Evolutionary conservation across 2,329 filamentous ascomycete genomes (phyloP), one percentile per base, ranked within the genome.

Genomic region (Davidsoniella virescens): DNA sequence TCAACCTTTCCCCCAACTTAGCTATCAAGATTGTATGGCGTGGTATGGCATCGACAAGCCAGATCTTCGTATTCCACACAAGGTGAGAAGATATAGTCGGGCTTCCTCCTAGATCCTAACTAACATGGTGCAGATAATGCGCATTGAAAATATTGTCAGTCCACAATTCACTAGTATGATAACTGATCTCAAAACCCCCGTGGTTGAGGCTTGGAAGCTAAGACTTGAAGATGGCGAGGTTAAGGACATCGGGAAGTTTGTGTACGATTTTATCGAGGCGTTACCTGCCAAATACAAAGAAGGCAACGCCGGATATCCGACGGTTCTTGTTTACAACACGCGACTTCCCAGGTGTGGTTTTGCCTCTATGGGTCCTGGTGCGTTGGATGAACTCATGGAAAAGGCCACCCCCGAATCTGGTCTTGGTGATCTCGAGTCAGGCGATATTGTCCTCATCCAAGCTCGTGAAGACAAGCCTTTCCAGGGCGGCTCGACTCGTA

Each of bases 21-120:
- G 76, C 1, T 98, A 96, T 59, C 64, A 82, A 29, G 70, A 84
- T 38, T 83, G 82, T 16, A 96, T 98, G 80, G 67, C 73, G 1
- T 69, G 66, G 2, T 94, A 88, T 59, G 92, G 92, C 9, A 84
- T 79, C 4, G 92, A 98, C 64, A 98, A 98, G 63, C 92, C 92
- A 3, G 92, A 98, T 60, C 67, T 90, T 8, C 78, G 92, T 16
- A 82, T 88, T 37, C 75, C 76, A 1, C 80, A 78, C 23, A 66
- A 75, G 59, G 80, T 84, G 62, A 48, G 69, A 61, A 4, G 2
- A 5, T 10, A 8, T 23, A 14, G 5, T 20, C 6, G n/a, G 45
- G 36, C 20, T 47, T 10, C 6, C 26, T 40, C 14, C 17, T n/a
- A 20, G n/a, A 2, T 1, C 17, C 6, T 7, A 23, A 10, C 54